A percentile compares a stretch with the other conserved stretches of the same genome.
These are phyloP conservation scores for Zasmidium cellare DNA, from an alignment of 2,329 filamentous ascomycete species.

Conservation along the genomic window DNA sequence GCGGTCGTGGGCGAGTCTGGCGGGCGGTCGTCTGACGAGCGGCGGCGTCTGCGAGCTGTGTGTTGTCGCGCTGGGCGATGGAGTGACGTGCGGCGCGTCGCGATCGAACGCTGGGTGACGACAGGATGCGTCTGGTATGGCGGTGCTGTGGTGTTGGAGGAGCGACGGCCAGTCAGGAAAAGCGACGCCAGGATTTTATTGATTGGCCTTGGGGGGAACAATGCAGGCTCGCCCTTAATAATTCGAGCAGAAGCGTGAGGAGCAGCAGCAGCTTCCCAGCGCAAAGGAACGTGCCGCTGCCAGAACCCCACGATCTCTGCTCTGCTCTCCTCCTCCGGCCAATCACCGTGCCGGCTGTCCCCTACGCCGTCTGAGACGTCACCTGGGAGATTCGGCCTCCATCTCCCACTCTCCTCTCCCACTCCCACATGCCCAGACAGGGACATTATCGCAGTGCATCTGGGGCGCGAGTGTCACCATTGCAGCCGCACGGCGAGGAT, in stretches of 20 bases:
- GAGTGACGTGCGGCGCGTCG: not conserved
- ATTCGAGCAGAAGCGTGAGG: not conserved
- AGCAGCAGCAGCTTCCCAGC: not conserved
- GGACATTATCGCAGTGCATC: not conserved
- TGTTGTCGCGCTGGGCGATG: not conserved
- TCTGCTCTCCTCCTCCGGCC: not conserved
- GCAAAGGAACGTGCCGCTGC: not conserved
- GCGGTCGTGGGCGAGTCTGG: not conserved
- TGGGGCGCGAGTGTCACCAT: not conserved
- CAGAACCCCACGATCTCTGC: not conserved
- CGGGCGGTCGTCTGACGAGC: not conserved
- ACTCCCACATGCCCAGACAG: not conserved
- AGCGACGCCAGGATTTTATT: not conserved
- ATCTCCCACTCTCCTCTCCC: not conserved
- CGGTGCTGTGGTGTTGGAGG: not conserved
- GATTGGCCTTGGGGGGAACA: not conserved
- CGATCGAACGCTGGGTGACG: not conserved
- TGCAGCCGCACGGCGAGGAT: not conserved
- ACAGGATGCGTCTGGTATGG: not conserved
- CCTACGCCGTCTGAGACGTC: not conserved
- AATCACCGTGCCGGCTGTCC: not conserved
- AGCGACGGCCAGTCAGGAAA: not conserved
- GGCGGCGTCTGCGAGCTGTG: not conserved
- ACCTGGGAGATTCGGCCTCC: not conserved
- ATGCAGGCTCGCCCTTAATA: not conserved